Evolutionary conservation across 306 rosid genomes (phyloP).

Genomic region (Biancaea sappan): DNA sequence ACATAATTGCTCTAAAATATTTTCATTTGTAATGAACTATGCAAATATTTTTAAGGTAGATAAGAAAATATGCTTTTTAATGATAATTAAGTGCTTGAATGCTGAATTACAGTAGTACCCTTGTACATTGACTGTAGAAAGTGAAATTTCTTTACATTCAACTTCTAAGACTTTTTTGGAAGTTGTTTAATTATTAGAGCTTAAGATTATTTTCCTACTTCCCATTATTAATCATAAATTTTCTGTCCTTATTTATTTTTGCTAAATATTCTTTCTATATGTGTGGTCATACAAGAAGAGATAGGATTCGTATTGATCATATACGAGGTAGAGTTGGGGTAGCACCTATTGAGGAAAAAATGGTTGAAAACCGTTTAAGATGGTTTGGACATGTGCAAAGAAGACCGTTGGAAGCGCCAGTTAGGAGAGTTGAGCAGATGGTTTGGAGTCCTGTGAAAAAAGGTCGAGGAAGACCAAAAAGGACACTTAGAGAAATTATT

Average conservation of each 20-base stretch:
- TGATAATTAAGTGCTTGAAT: conserved; percentile 1
- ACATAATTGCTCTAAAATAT: background rate
- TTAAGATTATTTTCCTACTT: conserved; percentile 1
- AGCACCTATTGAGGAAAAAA: too few relatives aligned
- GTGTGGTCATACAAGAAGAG: too few relatives aligned
- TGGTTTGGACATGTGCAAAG: too few relatives aligned
- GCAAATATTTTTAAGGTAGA: background rate
- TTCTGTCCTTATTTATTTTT: background rate
- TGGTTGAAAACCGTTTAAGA: too few relatives aligned
- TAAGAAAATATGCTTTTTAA: background rate
- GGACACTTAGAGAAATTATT: too few relatives aligned
- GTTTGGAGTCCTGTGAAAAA: too few relatives aligned
- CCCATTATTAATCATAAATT: background rate
- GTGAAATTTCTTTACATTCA: background rate
- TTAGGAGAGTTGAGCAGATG: too few relatives aligned
- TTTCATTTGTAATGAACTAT: background rate
- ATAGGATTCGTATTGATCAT: too few relatives aligned
- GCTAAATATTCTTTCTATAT: background rate
- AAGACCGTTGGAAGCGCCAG: too few relatives aligned
- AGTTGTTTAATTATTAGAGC: too few relatives aligned
- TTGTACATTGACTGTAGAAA: background rate
- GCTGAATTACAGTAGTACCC: background rate
- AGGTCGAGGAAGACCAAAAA: too few relatives aligned
- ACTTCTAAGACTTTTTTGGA: background rate
- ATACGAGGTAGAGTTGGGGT: too few relatives aligned